These are phyloP conservation scores for Lactarius deliciosus DNA, from an alignment of 768 basidiomycete genomes.

Conservation along the genomic window DNA sequence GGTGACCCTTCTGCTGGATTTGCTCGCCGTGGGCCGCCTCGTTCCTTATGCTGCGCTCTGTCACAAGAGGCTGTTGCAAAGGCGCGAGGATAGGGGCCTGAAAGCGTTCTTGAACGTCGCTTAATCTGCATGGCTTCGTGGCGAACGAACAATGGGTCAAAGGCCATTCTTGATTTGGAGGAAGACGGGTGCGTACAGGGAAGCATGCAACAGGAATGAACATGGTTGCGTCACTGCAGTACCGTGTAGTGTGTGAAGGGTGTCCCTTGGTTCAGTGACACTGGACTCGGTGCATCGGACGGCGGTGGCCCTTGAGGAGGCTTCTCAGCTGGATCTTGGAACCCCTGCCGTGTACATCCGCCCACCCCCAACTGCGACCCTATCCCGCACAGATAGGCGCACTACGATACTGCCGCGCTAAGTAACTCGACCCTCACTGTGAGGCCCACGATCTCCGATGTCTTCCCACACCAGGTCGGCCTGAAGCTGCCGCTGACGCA, in stretches of 20 bases:
- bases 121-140: conserved; percentile 27
- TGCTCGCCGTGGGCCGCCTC: conserved; percentile 27
- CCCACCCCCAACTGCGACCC: conserved; percentile 27
- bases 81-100: conserved; percentile 19
- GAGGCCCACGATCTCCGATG: conserved; percentile 14
- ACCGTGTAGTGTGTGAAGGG: conserved; percentile 18
- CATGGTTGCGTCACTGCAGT: conserved; percentile 16
- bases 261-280: conserved; percentile 8
- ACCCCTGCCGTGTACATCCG: conserved; percentile 9
- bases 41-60: conserved; percentile 17
- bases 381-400: conserved; percentile 24
- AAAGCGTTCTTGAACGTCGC: conserved; percentile 27
- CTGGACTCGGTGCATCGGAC: conserved; percentile 21
- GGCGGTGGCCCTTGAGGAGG: conserved; percentile 7
- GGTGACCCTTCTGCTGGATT: conserved; percentile 26
- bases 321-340: neutral
- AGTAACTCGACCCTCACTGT: conserved; percentile 18
- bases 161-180: conserved; percentile 11
- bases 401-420: conserved; percentile 15
- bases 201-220: conserved; percentile 18
- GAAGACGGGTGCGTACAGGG: conserved; percentile 22
- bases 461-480: neutral
- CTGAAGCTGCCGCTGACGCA: conserved; percentile 23
- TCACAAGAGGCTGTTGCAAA: conserved; percentile 12
- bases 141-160: conserved; percentile 13